Evolutionary conservation across 2,329 filamentous ascomycete species (phyloP), one percentile per base, ranked within the genome.

Genomic region (Lanzia echinophila): DNA sequence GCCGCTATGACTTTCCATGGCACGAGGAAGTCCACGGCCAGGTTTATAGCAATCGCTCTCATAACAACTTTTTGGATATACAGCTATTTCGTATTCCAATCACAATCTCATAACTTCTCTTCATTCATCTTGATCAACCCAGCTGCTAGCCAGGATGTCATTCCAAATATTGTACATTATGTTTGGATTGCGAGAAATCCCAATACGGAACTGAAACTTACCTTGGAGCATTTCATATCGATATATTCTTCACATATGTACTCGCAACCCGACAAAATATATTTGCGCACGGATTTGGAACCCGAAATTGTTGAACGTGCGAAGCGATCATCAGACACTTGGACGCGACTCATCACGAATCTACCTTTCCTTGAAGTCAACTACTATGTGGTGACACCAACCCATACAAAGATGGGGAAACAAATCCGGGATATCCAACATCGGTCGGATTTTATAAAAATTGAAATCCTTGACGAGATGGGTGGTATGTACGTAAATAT

Each of bases 401-500:
- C 32, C 13, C 34, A 41, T 19, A 39, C 52, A 6, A 38, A 36
- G 3, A 54, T 32, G 6, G 52, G 52, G 15, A 44, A 49, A 13
- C 13, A 48, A 42, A 24, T 54, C 22, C 17, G 15, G 6, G 46
- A 24, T n/a, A 13, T 58, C 12, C 48, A 54, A 32, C 57, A 59
- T 52, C 54, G 54, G 47, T 47, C 55, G 1, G 60, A 62, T 31
- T 62, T 62, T 38, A 24, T 60, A 11, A 57, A 58, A 10, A 17
- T 45, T 3, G 24, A 34, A 15, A 48, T 47, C 12, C 43, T 62
- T 15, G 48, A 54, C 19, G 49, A 54, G 7, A 47, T 52, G 31
- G 60, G 58, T 39, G 60, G 60, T 11, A 47, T 60, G 2, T 62
- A 60, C 36, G 50, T 62, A 17, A 58, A 60, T 50, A 42, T 55